phyloP scores from a whole-genome alignment of 805 yeast species.

The Suhomyces prunicola region DNA sequence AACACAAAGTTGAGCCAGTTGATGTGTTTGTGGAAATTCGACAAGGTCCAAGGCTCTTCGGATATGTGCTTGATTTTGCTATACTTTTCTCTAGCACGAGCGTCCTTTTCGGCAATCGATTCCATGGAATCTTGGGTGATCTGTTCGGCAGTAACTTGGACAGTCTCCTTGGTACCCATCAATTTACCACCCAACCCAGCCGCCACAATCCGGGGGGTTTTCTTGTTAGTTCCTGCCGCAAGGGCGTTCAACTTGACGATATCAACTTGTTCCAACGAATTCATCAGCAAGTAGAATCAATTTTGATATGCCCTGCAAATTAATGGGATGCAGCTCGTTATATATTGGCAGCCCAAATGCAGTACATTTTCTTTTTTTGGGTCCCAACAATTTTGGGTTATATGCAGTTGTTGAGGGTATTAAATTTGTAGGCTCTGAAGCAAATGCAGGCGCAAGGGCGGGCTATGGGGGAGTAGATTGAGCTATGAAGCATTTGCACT shows the following conservation, averaged over 20 bases:
- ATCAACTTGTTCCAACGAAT: slow-evolving; percentile 43
- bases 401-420: not conserved
- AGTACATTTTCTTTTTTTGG: not conserved
- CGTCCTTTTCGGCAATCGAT: slow-evolving; percentile 36
- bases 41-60: slow-evolving; percentile 73
- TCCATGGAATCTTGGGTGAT: slow-evolving; percentile 51
- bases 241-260: slow-evolving; percentile 69
- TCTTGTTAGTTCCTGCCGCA: slow-evolving; percentile 78
- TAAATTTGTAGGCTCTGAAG: too few relatives aligned
- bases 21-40: slow-evolving; percentile 70
- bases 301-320: not conserved
- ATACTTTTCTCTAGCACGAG: slow-evolving; percentile 38
- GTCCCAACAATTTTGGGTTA: slow-evolving; percentile 4
- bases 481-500: too few relatives aligned
- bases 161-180: slow-evolving; percentile 80
- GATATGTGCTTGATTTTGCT: slow-evolving; percentile 54
- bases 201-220: slow-evolving; percentile 69
- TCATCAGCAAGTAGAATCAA: slow-evolving; percentile 3
- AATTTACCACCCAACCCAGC: slow-evolving; percentile 71
- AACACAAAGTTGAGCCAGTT: slow-evolving; percentile 74
- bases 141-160: slow-evolving; percentile 63
- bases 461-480: too few relatives aligned
- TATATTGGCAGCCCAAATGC: not conserved
- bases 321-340: not conserved
- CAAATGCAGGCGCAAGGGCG: too few relatives aligned